Evolutionary conservation across 1,284 basidiomycete species (phyloP), one percentile per base, ranked within the genome.

Genomic region (Thelephora terrestris): DNA sequence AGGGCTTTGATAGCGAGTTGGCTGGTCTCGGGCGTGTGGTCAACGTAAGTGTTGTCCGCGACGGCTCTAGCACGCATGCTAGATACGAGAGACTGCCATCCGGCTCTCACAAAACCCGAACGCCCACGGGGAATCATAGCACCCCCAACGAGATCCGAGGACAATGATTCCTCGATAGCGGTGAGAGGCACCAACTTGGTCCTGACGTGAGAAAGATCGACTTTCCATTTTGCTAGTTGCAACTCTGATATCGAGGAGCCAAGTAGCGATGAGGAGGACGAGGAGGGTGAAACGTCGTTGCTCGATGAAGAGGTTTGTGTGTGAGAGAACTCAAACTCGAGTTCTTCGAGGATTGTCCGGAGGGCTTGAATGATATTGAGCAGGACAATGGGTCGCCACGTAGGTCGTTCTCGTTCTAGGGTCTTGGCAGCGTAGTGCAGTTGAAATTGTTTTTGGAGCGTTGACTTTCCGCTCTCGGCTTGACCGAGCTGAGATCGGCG

Each of bases 341-440:
- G 68, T 55, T 85, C 82, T 52, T 82, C 77, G 50, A 89, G 71
- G 45, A 85, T 82, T 66, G 79, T 79, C 32, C 81, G 79, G 16
- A 89, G 67, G 47, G 84, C 83, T 60, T 84, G 85, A 70, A 89
- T 75, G 56, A 88, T 71, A 65, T 88, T 88, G 67, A 85, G 80
- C 66, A 84, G 85, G 24, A 89, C 83, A 46, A 87, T 79, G 2
- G 84, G 81, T 23, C 77, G 74, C 85, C 86, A 89, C 16, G 75
- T 76, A 0, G 81, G 78, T 18, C 81, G 78, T 63, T 85, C 81
- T 49, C 69, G 64, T 50, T 89, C 83, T 42, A 89, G 71, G 1
- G 78, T 68, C 50, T 77, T 71, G 6, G 81, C 79, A 2, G 84
- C 78, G 57, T 88, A 86, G 63, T 80, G 81, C 1, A 89, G 71